phyloP scores from a whole-genome alignment of 176 grass and related monocot genomes.

The Eleusine indica region DNA sequence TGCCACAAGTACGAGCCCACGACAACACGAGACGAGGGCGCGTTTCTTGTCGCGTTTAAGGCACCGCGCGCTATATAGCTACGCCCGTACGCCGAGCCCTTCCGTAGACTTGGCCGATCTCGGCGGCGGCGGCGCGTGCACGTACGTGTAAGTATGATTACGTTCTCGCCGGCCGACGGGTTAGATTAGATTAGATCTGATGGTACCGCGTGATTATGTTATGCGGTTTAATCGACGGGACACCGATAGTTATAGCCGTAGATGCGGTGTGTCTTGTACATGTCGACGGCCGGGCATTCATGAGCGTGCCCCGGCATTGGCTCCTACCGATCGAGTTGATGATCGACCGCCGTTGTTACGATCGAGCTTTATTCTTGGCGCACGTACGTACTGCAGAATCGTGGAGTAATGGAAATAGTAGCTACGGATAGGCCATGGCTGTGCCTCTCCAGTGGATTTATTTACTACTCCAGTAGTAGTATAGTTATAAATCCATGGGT shows the following conservation, averaged over 20 bases:
- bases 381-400: not conserved
- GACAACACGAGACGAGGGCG: not conserved
- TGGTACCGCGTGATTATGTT: not conserved
- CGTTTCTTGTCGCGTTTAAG: not conserved
- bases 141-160: not conserved
- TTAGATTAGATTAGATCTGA: conserved; percentile 8
- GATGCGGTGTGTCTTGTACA: not conserved
- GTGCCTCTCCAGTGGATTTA: too few relatives aligned
- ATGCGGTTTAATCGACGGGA: not conserved
- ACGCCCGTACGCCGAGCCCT: not conserved
- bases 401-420: too few relatives aligned
- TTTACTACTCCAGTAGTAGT: too few relatives aligned
- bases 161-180: not conserved
- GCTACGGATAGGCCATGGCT: too few relatives aligned
- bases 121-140: not conserved
- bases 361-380: not conserved
- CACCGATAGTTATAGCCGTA: not conserved
- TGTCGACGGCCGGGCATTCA: not conserved
- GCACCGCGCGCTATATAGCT: not conserved
- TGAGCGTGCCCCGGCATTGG: not conserved
- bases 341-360: not conserved
- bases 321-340: not conserved
- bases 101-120: not conserved
- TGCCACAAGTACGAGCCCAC: not conserved
- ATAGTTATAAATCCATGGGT: too few relatives aligned